These are phyloP conservation scores for Candida awuae DNA, from an alignment of 805 yeast genomes.

Conservation along the genomic window DNA sequence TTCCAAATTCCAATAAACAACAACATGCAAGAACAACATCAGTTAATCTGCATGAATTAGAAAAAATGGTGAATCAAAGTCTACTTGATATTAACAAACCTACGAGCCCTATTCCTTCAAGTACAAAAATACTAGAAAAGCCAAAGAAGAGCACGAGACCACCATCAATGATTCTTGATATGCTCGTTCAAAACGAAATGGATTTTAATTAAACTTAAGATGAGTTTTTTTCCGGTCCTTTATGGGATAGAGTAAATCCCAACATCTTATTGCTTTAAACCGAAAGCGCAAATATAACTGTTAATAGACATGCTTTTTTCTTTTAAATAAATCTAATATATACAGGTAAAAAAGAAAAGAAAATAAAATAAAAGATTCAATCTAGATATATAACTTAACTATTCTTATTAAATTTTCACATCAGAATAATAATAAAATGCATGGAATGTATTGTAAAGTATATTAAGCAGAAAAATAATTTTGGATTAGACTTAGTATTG, in stretches of 20 bases:
- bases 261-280: no score
- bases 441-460: no score
- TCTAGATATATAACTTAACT: no score
- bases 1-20: neutral
- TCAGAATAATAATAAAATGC: no score
- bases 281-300: no score
- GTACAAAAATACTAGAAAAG: neutral
- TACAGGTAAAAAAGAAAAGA: no score
- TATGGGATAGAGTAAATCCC: no score
- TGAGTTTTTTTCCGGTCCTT: no score
- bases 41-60: constrained; percentile 10
- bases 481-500: constrained; percentile 44
- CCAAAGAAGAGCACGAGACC: constrained; percentile 23
- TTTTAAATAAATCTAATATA: no score
- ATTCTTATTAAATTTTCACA: no score
- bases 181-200: constrained; percentile 23
- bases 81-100: constrained; percentile 1
- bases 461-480: neutral
- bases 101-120: neutral
- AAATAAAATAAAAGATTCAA: no score
- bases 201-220: constrained; percentile 1
- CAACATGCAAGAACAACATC: constrained; percentile 7
- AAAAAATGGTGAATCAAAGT: constrained; percentile 12
- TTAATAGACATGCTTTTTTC: no score
- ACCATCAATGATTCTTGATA: constrained; percentile 35